phyloP scores from a whole-genome alignment of 371 early-diverging fungal species.

The Catenaria anguillulae region DNA sequence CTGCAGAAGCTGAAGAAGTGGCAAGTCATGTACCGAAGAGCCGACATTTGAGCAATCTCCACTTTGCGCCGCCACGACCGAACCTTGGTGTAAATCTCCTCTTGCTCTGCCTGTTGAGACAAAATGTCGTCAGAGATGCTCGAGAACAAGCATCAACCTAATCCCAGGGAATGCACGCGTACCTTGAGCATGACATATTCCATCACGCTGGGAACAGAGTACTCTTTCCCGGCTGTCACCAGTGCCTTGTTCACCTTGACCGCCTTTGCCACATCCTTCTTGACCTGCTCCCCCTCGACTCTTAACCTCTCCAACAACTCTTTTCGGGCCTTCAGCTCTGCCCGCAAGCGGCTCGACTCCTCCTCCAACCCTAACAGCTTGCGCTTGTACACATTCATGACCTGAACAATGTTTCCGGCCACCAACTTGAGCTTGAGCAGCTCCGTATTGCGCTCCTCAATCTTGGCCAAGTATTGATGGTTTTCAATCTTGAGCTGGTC shows the following conservation, averaged over 20 bases:
- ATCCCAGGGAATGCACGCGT: background rate
- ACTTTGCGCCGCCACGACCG: constrained; percentile 31
- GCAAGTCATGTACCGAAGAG: no score
- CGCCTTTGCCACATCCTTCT: constrained; percentile 19
- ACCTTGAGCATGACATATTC: constrained; percentile 15
- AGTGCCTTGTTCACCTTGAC: constrained; percentile 16
- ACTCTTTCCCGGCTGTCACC: constrained; percentile 20
- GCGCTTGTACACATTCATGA: constrained; percentile 16
- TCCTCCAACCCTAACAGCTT: constrained; percentile 20
- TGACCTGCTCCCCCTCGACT: constrained; percentile 19
- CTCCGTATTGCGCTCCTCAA: constrained; percentile 39
- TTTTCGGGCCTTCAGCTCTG: constrained; percentile 22
- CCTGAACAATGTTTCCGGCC: constrained; percentile 9
- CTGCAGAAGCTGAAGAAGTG: no score
- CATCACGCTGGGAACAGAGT: constrained; percentile 24
- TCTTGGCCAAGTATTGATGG: constrained; percentile 36
- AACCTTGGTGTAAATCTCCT: constrained; percentile 25
- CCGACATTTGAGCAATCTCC: constrained; percentile 28
- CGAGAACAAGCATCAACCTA: no score
- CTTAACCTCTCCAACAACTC: constrained; percentile 24
- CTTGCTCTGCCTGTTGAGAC: constrained; percentile 19
- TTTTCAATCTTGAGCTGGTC: constrained; percentile 45
- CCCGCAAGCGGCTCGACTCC: constrained; percentile 20
- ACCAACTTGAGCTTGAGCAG: constrained; percentile 24
- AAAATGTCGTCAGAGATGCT: no score